Evolutionary conservation across 768 basidiomycete genomes (phyloP).

Genomic region (Xerocomellus dryophilus): DNA sequence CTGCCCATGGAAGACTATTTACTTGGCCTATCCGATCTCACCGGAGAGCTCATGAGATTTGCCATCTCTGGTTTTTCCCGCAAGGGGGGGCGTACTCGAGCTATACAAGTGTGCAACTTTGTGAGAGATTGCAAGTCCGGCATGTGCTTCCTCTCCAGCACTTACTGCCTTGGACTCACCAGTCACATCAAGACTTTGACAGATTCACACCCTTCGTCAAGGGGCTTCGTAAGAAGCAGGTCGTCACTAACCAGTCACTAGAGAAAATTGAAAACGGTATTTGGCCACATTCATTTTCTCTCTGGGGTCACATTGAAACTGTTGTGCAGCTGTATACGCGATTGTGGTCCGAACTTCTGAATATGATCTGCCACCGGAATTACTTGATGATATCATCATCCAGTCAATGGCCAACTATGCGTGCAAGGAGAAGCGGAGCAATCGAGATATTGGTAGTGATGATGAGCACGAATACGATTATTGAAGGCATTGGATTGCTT

Average conservation of each 20-base stretch:
- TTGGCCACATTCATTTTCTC: background rate
- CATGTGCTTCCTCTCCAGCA: conserved; percentile 23
- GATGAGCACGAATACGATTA: conserved; percentile 28
- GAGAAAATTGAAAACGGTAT: conserved; percentile 92
- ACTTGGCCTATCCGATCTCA: conserved; percentile 89
- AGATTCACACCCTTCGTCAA: conserved; percentile 64
- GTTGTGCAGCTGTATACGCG: conserved; percentile 60
- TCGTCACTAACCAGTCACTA: conserved; percentile 81
- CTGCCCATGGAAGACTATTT: conserved; percentile 82
- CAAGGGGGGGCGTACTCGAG: conserved; percentile 61
- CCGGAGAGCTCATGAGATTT: conserved; percentile 95
- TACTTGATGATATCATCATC: conserved; percentile 66
- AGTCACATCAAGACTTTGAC: conserved; percentile 67
- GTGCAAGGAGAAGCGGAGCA: conserved; percentile 18
- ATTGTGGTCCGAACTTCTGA: conserved; percentile 71
- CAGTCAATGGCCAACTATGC: conserved; percentile 41
- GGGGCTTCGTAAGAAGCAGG: conserved; percentile 83
- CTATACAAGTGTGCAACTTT: conserved; percentile 62
- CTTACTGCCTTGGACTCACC: background rate
- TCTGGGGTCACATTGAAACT: conserved; percentile 3
- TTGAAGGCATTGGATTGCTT: conserved; percentile 1
- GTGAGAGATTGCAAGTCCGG: conserved; percentile 75
- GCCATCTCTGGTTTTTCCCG: conserved; percentile 80
- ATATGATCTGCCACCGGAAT: conserved; percentile 63
- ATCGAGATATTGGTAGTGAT: conserved; percentile 21